Conservation (phyloP, 495 filamentous ascomycete genomes). For the Daldinia grandis region DNA sequence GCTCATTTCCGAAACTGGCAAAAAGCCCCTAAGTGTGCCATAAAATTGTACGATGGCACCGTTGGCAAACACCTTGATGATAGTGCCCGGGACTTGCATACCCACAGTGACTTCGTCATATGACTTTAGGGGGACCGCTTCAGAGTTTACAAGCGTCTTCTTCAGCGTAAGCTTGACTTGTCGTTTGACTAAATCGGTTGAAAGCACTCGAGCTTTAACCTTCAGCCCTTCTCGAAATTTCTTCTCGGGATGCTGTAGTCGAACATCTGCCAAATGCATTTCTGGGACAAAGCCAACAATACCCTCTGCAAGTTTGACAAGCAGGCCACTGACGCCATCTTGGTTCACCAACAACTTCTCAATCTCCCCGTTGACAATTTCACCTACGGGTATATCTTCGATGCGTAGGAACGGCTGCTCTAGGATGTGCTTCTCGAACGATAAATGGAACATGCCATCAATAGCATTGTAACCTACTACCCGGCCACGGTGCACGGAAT, state of each 20-base stretch:
- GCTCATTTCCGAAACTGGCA: conserved; percentile 96
- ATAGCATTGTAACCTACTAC: conserved; percentile 85
- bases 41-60: conserved; percentile 96
- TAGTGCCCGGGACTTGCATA: conserved; percentile 80
- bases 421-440: conserved; percentile 80
- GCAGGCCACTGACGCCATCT: conserved; percentile 76
- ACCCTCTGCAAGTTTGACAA: conserved; percentile 84
- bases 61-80: conserved; percentile 76
- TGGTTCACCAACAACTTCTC: conserved; percentile 82
- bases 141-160: conserved; percentile 91
- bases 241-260: conserved; percentile 90
- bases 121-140: conserved; percentile 74
- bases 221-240: conserved; percentile 90
- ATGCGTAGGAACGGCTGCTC: conserved; percentile 88
- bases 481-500: conserved; percentile 78
- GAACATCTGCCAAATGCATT: conserved; percentile 86
- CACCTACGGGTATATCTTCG: conserved; percentile 85
- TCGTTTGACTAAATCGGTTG: conserved; percentile 75
- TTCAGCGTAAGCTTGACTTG: conserved; percentile 90
- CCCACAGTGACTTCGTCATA: conserved; percentile 75
- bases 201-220: conserved; percentile 84
- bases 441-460: conserved; percentile 86
- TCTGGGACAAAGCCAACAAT: conserved; percentile 88
- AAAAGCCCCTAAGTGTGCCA: conserved; percentile 78
- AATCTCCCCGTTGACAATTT: conserved; percentile 81